Conservation (phyloP, 805 yeast species). For the Yamadazyma philogaea region DNA sequence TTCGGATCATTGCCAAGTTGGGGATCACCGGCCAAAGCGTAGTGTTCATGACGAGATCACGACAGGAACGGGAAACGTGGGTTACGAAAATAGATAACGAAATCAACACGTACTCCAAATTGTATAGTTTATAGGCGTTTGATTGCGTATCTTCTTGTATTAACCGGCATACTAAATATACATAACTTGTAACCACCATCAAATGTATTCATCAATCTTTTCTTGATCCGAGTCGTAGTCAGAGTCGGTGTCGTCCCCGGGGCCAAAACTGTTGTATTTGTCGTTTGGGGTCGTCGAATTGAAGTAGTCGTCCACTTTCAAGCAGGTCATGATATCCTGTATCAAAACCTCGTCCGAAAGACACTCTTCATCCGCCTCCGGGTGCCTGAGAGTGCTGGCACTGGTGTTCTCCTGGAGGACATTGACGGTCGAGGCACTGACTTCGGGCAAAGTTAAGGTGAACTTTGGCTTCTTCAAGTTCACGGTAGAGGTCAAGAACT, state of each 20-base stretch:
- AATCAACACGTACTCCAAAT: conserved; percentile 39
- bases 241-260: conserved; percentile 11
- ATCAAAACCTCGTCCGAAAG: conserved; percentile 7
- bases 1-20: conserved; percentile 48
- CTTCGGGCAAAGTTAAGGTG: background rate
- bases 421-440: conserved; percentile 6
- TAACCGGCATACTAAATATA: no score
- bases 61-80: conserved; percentile 85
- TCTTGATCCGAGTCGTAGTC: conserved; percentile 26
- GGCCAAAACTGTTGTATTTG: background rate
- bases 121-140: conserved; percentile 7
- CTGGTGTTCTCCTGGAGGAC: background rate
- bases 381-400: background rate
- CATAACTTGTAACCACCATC: background rate
- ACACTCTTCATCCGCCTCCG: conserved; percentile 2
- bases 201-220: conserved; percentile 1
- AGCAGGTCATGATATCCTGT: conserved; percentile 7
- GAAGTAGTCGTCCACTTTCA: conserved; percentile 5
- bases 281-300: background rate
- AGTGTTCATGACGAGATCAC: conserved; percentile 76
- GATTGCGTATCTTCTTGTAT: no score
- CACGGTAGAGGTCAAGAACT: conserved; percentile 34
- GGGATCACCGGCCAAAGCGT: conserved; percentile 67
- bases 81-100: conserved; percentile 47
- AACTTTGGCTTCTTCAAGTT: background rate